Base-by-base conservation (phyloP, 1,284 basidiomycete species). In the Ustilago nuda region DNA sequence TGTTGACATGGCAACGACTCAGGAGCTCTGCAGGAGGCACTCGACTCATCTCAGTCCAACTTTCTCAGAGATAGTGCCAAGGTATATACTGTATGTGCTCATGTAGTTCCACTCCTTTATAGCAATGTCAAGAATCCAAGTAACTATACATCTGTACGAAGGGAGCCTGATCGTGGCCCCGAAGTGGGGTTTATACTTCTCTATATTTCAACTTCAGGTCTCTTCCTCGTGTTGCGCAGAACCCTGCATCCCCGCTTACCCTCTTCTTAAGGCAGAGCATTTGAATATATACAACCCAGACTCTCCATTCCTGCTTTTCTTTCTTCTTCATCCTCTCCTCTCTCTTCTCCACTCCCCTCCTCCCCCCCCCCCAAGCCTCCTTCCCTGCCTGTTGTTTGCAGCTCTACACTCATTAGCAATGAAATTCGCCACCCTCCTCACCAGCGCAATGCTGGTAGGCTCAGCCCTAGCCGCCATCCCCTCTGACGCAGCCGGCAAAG, bases 381-480 rank as follows among this genome's bases (percentile, higher is more conserved):
- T 35, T 12, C 55, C 23, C 27, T 33, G 15, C 41, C 45, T 32
- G 12, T 6, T 50, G 30, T 23, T 27, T 5, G 6, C 1, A 19
- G 6, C 19, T 51, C 33, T 17, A 51, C 48, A 39, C 48, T 50
- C 54, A 11, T 33, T 56, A 59, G 37, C 5, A 27, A 75, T 75
- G 72, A 75, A 75, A 63, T 43, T 75, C 41, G 41, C 53, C 15
- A 43, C 63, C 9, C 56, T 75, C 37, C 27, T 75, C 27, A 39
- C 57, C 8, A 53, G 56, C 12, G 61, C 64, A 7, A 54, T 74
- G 12, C 51, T 69, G 45, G 46, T 55, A 4, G 72, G 66, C 52
- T 57, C 59, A 4, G 55, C 66, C 4, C 19, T 72, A 5, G 61
- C 33, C n/a, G 57, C 53, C 37, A 37, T 56, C 32, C 33, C 57